These are phyloP conservation scores for Leucosporidium scottii DNA, from an alignment of 768 basidiomycete genomes.

Conservation along the genomic window DNA sequence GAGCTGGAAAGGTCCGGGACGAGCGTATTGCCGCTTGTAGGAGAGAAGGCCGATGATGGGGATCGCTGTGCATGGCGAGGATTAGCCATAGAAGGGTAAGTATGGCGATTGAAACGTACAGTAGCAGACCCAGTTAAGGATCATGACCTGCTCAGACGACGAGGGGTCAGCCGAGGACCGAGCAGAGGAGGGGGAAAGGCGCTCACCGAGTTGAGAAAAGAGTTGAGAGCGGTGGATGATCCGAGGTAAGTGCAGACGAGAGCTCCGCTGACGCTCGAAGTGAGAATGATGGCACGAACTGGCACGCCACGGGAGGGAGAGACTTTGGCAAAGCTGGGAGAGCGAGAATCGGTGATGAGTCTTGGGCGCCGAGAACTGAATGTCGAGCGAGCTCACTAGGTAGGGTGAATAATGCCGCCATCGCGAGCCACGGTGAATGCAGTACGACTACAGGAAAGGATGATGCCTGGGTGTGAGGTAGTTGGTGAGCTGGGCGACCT, in stretches of 20 bases:
- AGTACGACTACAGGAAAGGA: neutral
- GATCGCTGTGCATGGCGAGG: neutral
- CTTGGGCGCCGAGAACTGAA: neutral
- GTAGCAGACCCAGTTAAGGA: constrained; percentile 1
- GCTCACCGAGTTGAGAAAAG: neutral
- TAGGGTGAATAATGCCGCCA: neutral
- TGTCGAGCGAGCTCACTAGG: neutral
- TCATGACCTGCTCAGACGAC: neutral
- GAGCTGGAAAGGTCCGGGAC: neutral
- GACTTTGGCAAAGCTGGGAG: neutral
- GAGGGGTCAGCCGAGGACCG: neutral
- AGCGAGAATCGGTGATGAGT: neutral
- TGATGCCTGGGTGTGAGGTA: neutral
- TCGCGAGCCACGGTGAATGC: neutral
- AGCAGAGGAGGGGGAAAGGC: neutral
- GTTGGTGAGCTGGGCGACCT: too few relatives aligned
- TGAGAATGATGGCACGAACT: neutral
- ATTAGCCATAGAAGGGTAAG: neutral
- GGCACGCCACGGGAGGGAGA: neutral
- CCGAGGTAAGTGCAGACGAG: neutral
- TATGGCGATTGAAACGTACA: neutral
- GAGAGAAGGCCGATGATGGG: neutral
- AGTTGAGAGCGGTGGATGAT: neutral
- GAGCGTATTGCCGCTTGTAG: neutral
- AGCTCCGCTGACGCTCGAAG: neutral